Conservation (phyloP, 805 yeast genomes). For the Pichia paraexigua region DNA sequence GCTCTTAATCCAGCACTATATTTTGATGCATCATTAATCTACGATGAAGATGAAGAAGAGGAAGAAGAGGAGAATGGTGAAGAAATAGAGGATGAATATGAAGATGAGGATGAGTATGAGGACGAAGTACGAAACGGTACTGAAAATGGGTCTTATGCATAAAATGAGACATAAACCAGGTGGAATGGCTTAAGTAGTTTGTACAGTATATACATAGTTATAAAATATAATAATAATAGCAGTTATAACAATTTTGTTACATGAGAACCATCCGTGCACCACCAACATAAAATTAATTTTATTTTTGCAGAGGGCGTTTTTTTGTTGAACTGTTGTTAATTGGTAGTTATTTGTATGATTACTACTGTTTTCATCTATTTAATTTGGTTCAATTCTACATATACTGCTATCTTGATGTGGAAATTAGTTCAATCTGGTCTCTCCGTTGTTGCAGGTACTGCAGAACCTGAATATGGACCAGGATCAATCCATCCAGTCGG, state of each 20-base stretch:
- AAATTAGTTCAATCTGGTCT: slow-evolving; percentile 28
- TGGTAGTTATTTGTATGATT: background rate
- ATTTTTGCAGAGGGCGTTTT: background rate
- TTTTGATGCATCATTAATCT: slow-evolving; percentile 58
- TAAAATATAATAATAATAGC: no score
- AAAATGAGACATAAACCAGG: background rate
- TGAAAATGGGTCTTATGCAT: background rate
- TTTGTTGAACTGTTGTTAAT: no score
- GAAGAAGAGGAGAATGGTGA: slow-evolving; percentile 14
- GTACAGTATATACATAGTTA: background rate
- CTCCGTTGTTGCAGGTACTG: slow-evolving; percentile 96
- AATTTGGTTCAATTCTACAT: background rate
- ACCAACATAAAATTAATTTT: background rate
- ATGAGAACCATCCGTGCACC: background rate
- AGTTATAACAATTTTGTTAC: no score
- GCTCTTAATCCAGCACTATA: slow-evolving; percentile 81
- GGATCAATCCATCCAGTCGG: slow-evolving; percentile 82
- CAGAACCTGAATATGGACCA: slow-evolving; percentile 94
- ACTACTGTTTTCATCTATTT: background rate
- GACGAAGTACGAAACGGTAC: slow-evolving; percentile 3
- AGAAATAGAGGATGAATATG: slow-evolving; percentile 11
- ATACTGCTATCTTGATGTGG: slow-evolving; percentile 21
- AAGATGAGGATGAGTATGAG: slow-evolving; percentile 12
- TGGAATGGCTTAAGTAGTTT: background rate
- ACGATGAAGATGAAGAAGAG: slow-evolving; percentile 27